Conservation (phyloP, 345 rosid species). For the Zanthoxylum bungeanum region DNA sequence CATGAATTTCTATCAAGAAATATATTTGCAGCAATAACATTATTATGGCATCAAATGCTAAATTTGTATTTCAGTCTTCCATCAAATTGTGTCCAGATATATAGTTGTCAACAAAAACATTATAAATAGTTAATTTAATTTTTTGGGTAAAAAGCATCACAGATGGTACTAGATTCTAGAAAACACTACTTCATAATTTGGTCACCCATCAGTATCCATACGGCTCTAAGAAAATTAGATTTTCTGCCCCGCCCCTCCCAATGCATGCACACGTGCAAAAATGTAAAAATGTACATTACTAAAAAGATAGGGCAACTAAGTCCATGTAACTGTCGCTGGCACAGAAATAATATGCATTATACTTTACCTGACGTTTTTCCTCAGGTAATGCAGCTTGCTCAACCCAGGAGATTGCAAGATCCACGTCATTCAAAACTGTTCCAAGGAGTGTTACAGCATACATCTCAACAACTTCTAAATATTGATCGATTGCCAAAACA, state of each 20-base stretch:
- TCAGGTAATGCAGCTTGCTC: constrained; percentile 78
- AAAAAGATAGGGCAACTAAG: too few relatives aligned
- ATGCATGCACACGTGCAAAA: background rate
- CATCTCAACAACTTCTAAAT: constrained; percentile 63
- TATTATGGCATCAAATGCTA: background rate
- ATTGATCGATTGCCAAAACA: constrained; percentile 46
- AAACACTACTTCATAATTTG: background rate
- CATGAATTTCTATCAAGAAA: background rate
- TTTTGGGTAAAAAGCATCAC: background rate
- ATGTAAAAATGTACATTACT: too few relatives aligned
- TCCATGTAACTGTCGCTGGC: background rate
- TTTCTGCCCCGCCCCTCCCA: background rate
- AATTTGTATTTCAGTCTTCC: background rate
- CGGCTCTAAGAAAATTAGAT: background rate
- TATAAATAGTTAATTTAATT: too few relatives aligned
- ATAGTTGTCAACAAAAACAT: too few relatives aligned
- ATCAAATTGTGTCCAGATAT: too few relatives aligned
- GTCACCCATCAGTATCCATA: background rate
- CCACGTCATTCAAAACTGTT: constrained; percentile 42
- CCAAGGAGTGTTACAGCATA: constrained; percentile 62
- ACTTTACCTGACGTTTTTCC: constrained; percentile 65
- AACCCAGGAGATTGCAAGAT: constrained; percentile 72
- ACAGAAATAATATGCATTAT: background rate
- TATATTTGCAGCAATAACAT: background rate
- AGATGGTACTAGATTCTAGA: background rate